These are phyloP conservation scores for Nothophoma quercina DNA, from an alignment of 2,329 filamentous ascomycete genomes.

Conservation along the genomic window DNA sequence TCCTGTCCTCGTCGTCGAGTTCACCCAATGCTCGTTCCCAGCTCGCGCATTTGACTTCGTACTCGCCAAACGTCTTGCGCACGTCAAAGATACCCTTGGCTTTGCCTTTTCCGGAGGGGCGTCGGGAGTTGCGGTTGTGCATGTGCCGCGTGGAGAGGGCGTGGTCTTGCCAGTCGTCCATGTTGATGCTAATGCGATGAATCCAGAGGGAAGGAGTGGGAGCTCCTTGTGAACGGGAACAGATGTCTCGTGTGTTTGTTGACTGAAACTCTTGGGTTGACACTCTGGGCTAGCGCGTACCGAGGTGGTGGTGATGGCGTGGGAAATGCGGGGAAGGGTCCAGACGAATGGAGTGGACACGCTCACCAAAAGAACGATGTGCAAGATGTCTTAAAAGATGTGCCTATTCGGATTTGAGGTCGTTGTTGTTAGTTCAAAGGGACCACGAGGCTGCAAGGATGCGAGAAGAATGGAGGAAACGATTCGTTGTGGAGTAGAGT, in stretches of 20 bases:
- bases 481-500: background rate
- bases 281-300: background rate
- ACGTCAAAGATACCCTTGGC: conserved; percentile 31
- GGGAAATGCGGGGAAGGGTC: conserved; percentile 14
- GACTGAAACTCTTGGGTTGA: too few species aligned
- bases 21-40: conserved; percentile 23
- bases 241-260: background rate
- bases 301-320: background rate
- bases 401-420: background rate
- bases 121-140: conserved; percentile 29
- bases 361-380: background rate
- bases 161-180: conserved; percentile 38
- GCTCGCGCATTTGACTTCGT: conserved; percentile 30
- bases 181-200: conserved; percentile 3
- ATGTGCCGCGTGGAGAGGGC: conserved; percentile 35
- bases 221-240: too few species aligned
- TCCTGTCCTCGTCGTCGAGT: background rate
- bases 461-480: background rate
- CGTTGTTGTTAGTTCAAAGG: background rate
- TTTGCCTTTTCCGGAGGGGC: conserved; percentile 18
- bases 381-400: too few species aligned
- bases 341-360: background rate
- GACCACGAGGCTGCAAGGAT: background rate
- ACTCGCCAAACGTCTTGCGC: conserved; percentile 33
- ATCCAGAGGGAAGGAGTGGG: too few species aligned